Percentiles rank a stretch among this genome's conserved stretches.
These are phyloP conservation scores for Trichoderma pleuroti DNA, from an alignment of 2,329 filamentous ascomycete genomes.

Conservation along the genomic window DNA sequence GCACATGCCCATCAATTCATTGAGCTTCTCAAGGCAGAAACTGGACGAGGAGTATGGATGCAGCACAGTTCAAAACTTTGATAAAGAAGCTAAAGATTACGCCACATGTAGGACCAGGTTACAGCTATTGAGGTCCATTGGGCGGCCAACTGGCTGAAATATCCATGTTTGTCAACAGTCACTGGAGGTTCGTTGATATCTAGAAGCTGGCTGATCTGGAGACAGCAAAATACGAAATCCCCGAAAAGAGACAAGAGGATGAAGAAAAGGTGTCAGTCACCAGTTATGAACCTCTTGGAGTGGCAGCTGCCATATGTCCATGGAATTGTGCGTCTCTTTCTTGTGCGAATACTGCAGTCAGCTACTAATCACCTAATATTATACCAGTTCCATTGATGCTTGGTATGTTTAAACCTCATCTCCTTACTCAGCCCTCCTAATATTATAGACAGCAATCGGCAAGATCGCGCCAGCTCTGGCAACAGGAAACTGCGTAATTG, in stretches of 20 bases:
- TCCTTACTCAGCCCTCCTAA: background rate
- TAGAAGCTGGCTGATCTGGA: background rate
- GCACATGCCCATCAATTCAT: background rate
- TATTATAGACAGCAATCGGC: background rate
- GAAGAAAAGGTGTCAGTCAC: background rate
- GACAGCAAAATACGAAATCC: background rate
- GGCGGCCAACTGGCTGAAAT: background rate
- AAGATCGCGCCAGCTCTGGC: background rate
- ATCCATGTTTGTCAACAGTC: background rate
- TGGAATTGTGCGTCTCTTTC: background rate
- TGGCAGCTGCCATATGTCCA: background rate
- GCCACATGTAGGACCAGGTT: background rate
- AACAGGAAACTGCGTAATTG: background rate
- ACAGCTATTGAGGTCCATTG: background rate
- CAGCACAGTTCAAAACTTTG: background rate
- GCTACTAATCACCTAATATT: background rate
- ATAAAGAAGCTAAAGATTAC: background rate
- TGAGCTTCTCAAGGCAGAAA: background rate
- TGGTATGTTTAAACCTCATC: background rate
- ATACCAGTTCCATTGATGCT: background rate
- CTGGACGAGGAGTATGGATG: background rate
- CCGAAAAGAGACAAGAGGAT: background rate
- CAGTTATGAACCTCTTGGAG: background rate
- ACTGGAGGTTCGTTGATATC: background rate
- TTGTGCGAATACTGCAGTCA: background rate